Base-by-base conservation (phyloP, 2,329 filamentous ascomycete species). In the Stachybotrys elegans region DNA sequence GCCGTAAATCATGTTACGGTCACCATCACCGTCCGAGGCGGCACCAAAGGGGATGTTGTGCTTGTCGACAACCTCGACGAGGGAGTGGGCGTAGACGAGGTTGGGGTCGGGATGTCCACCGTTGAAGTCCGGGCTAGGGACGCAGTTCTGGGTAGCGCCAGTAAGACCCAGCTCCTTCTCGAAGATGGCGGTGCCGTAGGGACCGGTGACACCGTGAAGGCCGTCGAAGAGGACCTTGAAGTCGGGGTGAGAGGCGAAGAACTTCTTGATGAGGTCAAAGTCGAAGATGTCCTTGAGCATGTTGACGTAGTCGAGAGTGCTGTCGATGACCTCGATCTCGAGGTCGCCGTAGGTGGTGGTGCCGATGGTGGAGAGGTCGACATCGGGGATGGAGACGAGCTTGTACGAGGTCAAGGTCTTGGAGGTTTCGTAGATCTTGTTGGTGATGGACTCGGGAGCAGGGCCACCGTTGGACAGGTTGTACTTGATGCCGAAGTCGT, bases 1-100 rank as follows among this genome's bases (percentile, higher is more conserved):
- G 51, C 93, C 93, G 71, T 98, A 98, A 63, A 98, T 98, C 93
- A 98, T 98, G 82, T 98, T 98, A 57, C 93, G 88, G 75, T 98
- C 93, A 59, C 93, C 93, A 59, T 98, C 93, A 56, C 93, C 93
- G 57, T 98, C 93, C 51, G 88, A 95, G 39, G 93, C 93, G 47
- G 93, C 93, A 61, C 93, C 93, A 58, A 98, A 98, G 62, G 94
- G 93, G 52, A 98, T 90, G 47, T 83, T 80, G 58, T 88, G 83
- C 73, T 88, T 88, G 69, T 98, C 90, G 34, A 98, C 93, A 49
- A 83, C 87, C 60, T 95, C 89, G 48, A 98, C 93, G 34, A 98
- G 79, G 43, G 89, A 92, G 71, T 94, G 88, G 22, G 93, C 93
- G 59, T 98, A 98, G 46, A 93, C 94, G 29, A 98, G 81, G 75